Conservation (phyloP, 2,329 filamentous ascomycete genomes). For the Exophiala sp. region DNA sequence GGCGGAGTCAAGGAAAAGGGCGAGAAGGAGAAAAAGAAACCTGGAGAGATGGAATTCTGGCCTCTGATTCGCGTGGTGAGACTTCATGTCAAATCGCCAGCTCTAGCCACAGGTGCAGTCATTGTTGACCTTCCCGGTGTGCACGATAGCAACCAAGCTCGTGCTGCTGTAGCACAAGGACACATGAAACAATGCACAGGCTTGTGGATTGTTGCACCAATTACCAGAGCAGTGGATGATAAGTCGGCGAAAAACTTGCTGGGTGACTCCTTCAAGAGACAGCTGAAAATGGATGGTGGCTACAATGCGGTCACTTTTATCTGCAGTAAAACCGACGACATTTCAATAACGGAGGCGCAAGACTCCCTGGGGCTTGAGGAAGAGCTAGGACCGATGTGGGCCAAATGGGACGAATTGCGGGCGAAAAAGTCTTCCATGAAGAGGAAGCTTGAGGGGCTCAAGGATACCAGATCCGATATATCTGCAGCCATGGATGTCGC, state of each 20-base stretch:
- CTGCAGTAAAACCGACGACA: slow-evolving; percentile 62
- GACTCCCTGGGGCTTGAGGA: slow-evolving; percentile 39
- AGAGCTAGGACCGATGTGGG: slow-evolving; percentile 29
- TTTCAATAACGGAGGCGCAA: slow-evolving; percentile 48
- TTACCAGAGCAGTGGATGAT: slow-evolving; percentile 58
- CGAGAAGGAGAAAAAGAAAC: slow-evolving; percentile 25
- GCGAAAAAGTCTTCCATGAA: slow-evolving; percentile 50
- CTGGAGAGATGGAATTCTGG: slow-evolving; percentile 41
- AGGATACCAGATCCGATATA: slow-evolving; percentile 46
- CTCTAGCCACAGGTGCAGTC: slow-evolving; percentile 52
- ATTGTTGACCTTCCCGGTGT: slow-evolving; percentile 59
- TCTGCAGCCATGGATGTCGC: slow-evolving; percentile 34
- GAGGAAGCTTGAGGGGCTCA: slow-evolving; percentile 62
- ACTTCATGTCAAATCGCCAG: slow-evolving; percentile 50
- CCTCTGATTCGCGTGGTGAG: slow-evolving; percentile 43
- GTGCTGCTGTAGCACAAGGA: slow-evolving; percentile 54
- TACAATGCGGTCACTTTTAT: slow-evolving; percentile 58
- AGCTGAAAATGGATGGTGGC: slow-evolving; percentile 57
- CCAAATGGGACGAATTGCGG: slow-evolving; percentile 19
- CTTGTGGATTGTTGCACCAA: slow-evolving; percentile 62
- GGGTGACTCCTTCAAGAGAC: slow-evolving; percentile 55
- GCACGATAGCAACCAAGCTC: slow-evolving; percentile 58
- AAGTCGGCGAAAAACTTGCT: slow-evolving; percentile 57
- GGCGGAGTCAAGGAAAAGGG: slow-evolving; percentile 34
- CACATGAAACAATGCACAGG: slow-evolving; percentile 61